Evolutionary conservation across 768 basidiomycete species (phyloP).

Genomic region (Serendipita sp.): DNA sequence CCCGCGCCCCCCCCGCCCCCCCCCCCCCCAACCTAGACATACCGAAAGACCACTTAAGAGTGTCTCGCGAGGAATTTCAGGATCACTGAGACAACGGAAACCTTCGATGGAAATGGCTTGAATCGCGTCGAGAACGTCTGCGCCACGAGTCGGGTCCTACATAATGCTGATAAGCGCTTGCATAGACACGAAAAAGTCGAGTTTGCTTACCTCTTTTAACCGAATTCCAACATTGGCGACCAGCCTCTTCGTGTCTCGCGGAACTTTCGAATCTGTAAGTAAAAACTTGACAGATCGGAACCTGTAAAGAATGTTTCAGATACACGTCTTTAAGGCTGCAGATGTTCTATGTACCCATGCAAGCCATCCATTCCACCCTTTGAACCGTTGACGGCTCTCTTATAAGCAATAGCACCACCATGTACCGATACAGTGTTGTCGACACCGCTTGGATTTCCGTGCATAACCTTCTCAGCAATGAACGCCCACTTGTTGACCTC

Average conservation of each 20-base stretch:
- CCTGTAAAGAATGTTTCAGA: conserved; percentile 24
- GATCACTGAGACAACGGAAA: conserved; percentile 52
- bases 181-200: not conserved
- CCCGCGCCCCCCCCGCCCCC: too few relatives aligned
- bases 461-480: conserved; percentile 85
- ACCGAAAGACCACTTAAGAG: conserved; percentile 58
- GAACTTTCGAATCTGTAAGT: conserved; percentile 82
- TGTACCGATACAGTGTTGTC: conserved; percentile 90
- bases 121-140: conserved; percentile 60
- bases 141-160: conserved; percentile 74
- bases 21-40: conserved; percentile 24
- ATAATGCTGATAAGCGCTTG: conserved; percentile 10
- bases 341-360: conserved; percentile 42
- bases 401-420: conserved; percentile 86
- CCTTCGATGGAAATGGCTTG: conserved; percentile 79
- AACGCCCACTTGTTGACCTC: conserved; percentile 89
- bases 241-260: conserved; percentile 85
- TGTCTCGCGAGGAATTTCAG: conserved; percentile 47
- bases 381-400: conserved; percentile 58
- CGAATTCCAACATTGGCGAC: conserved; percentile 76
- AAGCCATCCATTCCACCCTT: conserved; percentile 73
- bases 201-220: conserved; percentile 37
- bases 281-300: conserved; percentile 85
- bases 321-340: too few relatives aligned
- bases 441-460: conserved; percentile 94